Conservation (phyloP, 2,329 filamentous ascomycete species). For the Talaromyces rugulosus region DNA sequence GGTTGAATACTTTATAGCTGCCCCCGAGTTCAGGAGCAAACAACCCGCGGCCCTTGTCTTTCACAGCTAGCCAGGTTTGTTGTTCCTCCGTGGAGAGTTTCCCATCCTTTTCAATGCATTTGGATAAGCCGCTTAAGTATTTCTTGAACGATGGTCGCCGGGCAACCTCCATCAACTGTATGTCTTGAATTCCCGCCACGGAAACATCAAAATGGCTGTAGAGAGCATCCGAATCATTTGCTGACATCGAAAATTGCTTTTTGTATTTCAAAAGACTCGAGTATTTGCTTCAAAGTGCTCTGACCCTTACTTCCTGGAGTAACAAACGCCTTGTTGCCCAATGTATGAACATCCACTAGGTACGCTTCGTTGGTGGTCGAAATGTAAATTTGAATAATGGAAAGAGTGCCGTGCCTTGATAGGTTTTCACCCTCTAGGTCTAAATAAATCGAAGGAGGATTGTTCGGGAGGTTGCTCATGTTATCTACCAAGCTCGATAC, state of each 20-base stretch:
- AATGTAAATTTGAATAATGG: constrained; percentile 42
- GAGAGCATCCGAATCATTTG: constrained; percentile 55
- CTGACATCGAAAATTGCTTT: constrained; percentile 59
- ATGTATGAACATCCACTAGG: constrained; percentile 44
- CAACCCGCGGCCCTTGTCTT: neutral
- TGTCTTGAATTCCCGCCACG: constrained; percentile 46
- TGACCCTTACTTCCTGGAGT: constrained; percentile 17
- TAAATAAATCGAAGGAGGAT: constrained; percentile 40
- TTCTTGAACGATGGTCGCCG: neutral
- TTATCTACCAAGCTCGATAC: neutral
- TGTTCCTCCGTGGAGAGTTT: neutral
- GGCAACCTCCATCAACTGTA: constrained; percentile 14
- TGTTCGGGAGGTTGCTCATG: neutral
- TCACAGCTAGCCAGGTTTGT: neutral
- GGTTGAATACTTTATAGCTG: neutral
- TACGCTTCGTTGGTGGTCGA: constrained; percentile 28
- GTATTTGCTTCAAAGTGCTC: constrained; percentile 24
- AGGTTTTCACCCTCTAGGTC: constrained; percentile 49
- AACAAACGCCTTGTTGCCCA: constrained; percentile 38
- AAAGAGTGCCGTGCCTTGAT: constrained; percentile 40
- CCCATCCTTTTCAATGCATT: neutral
- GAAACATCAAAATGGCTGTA: constrained; percentile 38
- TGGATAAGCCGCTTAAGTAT: neutral
- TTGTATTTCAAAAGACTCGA: constrained; percentile 40
- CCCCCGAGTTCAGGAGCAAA: neutral